Percentiles rank a stretch among this genome's conserved stretches.
Conservation (phyloP, 2,329 filamentous ascomycete species). For the Aspergillus carbonarius region DNA sequence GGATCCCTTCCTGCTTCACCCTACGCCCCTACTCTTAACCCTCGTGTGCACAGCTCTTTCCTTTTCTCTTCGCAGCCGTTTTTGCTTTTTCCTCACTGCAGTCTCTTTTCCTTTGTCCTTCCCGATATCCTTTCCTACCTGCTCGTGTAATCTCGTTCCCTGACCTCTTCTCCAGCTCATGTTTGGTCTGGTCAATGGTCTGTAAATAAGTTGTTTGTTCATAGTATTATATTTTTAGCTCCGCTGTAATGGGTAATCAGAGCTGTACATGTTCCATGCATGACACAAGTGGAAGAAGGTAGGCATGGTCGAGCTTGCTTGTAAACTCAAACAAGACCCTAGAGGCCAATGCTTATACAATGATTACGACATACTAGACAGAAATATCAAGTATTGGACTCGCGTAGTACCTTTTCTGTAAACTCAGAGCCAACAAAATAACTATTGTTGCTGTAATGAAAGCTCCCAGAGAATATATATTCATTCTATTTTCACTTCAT, state of each 20-base stretch:
- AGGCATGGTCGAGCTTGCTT: not conserved
- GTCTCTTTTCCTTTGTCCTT: conserved; percentile 2
- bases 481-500: too few species aligned
- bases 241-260: not conserved
- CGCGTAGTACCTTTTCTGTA: too few species aligned
- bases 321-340: not conserved
- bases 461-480: too few species aligned
- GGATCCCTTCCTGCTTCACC: not conserved
- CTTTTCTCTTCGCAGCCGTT: not conserved
- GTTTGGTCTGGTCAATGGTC: conserved; percentile 9
- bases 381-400: too few species aligned
- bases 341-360: too few species aligned
- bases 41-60: not conserved
- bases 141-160: not conserved
- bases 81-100: not conserved
- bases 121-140: conserved; percentile 18
- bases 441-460: too few species aligned
- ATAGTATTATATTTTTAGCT: conserved; percentile 1
- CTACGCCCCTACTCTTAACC: not conserved
- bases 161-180: conserved; percentile 4
- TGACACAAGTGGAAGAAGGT: not conserved
- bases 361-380: too few species aligned
- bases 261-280: not conserved
- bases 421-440: too few species aligned
- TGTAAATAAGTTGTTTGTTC: conserved; percentile 18